Base-by-base conservation (phyloP, 2,329 filamentous ascomycete species). In the Colletotrichum sp. region DNA sequence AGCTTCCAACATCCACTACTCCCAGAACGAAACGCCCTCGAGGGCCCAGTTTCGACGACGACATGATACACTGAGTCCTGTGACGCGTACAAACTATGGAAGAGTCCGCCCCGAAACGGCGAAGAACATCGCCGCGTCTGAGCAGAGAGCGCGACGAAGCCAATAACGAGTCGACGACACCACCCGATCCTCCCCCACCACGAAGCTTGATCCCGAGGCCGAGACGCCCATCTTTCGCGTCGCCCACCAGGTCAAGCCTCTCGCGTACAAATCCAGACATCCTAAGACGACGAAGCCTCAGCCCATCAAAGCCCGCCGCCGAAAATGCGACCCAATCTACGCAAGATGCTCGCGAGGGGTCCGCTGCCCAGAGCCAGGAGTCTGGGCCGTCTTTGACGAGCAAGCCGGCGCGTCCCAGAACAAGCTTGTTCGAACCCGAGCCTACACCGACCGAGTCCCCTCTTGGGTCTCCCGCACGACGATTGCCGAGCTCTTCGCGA, bases 171-270 rank as follows among this genome's bases (percentile, higher is more conserved):
- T 84, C 84, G 43, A 85, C 84, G 73, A 85, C 83, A 71, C 84
- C 83, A 63, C 79, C 79, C 67, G 80, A 79, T 71, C 79, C 78
- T 65, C 79, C 78, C 21, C 78, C 76, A 62, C 78, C 76, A 18
- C 79, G 75, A 69, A 69, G 66, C 55, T 34, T 28, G 52, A 72
- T 69, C 36, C 78, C 80, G 43, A 81, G 78, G 73, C 82, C 79
- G 36, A 80, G 79, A 62, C 87, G 88, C 1, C 88, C 90, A 1
- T 93, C 92, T 1, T 94, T 92, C 80, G 90, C 90, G 69, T 93
- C 92, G n/a, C 92, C 93, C 0, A 94, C 92, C 0, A 91, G 88
- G 80, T 88, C 92, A 14, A 94, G 91, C 79, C 83, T 94, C 16
- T 87, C 91, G 73, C 89, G 90, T 77, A 89, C 90, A 63, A 90